A percentile compares a stretch with the other conserved stretches of the same genome.
Conservation (phyloP, 768 basidiomycete genomes). For the Candolleomyces aberdarensis region DNA sequence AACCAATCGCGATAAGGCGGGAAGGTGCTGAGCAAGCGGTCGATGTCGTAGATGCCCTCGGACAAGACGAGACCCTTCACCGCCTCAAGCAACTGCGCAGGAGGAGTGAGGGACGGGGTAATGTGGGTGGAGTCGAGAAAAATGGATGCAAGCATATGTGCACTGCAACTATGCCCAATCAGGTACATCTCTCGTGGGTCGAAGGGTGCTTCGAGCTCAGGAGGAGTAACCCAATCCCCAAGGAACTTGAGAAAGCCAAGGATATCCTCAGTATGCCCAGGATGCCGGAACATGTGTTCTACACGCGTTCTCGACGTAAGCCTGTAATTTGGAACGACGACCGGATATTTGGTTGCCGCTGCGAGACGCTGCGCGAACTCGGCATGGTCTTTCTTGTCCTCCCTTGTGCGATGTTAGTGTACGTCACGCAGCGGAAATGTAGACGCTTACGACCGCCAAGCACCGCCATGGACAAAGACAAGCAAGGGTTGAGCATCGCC, state of each 20-base stretch:
- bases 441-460: constrained; percentile 68
- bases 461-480: constrained; percentile 81
- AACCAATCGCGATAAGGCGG: constrained; percentile 72
- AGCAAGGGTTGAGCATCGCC: constrained; percentile 31
- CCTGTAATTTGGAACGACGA: constrained; percentile 77
- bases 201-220: constrained; percentile 11
- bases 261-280: constrained; percentile 66
- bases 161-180: constrained; percentile 78
- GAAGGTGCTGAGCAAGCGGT: constrained; percentile 58
- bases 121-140: constrained; percentile 51
- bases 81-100: constrained; percentile 35
- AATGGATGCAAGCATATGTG: constrained; percentile 75
- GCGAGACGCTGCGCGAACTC: constrained; percentile 53
- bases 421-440: background rate
- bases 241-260: constrained; percentile 62
- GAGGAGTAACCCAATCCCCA: constrained; percentile 40
- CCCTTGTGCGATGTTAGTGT: constrained; percentile 36
- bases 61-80: constrained; percentile 59
- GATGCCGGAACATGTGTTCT: constrained; percentile 52
- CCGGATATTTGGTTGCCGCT: constrained; percentile 45
- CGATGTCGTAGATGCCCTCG: constrained; percentile 79
- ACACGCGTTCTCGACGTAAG: constrained; percentile 50
- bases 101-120: constrained; percentile 45
- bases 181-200: constrained; percentile 48
- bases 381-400: constrained; percentile 65